These are phyloP conservation scores for Alloascoidea hylecoeti DNA, from an alignment of 805 yeast genomes.

Conservation along the genomic window DNA sequence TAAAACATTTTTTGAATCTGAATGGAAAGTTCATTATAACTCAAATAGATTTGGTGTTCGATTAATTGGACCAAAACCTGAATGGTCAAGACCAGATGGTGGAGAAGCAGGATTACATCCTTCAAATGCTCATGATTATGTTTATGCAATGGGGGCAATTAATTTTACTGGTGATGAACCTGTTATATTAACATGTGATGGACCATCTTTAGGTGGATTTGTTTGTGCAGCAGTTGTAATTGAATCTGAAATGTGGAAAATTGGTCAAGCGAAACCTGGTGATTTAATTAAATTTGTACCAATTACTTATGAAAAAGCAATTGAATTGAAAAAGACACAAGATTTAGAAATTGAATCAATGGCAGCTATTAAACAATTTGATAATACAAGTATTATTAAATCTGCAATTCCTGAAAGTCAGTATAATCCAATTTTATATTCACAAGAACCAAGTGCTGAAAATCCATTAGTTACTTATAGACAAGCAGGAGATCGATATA, in stretches of 20 bases:
- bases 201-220: conserved; percentile 95
- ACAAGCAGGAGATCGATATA: conserved; percentile 94
- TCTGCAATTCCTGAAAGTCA: conserved; percentile 3
- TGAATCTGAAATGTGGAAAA: conserved; percentile 96
- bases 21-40: conserved; percentile 94
- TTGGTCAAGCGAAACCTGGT: conserved; percentile 96
- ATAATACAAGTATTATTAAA: not conserved
- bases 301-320: conserved; percentile 53
- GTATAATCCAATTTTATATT: conserved; percentile 59
- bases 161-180: conserved; percentile 99
- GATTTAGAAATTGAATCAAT: conserved; percentile 23
- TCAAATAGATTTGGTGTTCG: conserved; percentile 96
- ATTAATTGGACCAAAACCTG: conserved; percentile 88
- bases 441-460: conserved; percentile 27
- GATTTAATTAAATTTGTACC: conserved; percentile 75
- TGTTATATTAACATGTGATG: conserved; percentile 91
- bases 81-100: conserved; percentile 94
- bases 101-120: conserved; percentile 98
- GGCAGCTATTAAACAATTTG: not conserved
- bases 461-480: conserved; percentile 74
- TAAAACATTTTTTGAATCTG: conserved; percentile 55
- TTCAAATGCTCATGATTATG: conserved; percentile 96
- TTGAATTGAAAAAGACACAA: conserved; percentile 44
- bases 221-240: conserved; percentile 94
- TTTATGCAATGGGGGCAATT: conserved; percentile 90